Evolutionary conservation across 306 rosid species (phyloP).

Genomic region (Casuarina equisetifolia): DNA sequence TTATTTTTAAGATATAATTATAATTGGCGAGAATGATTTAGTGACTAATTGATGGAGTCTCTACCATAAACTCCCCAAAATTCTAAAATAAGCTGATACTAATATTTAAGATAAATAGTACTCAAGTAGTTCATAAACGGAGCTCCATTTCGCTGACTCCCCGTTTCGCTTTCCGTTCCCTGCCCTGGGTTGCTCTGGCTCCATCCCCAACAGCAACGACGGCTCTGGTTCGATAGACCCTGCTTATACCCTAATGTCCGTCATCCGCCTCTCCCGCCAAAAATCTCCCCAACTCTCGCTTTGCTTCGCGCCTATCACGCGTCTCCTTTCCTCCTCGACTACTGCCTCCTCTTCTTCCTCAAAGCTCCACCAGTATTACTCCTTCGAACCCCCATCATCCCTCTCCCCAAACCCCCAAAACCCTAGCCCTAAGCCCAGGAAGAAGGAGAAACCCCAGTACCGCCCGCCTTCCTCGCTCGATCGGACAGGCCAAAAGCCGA

Average conservation of each 20-base stretch:
- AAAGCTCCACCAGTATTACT: slow-evolving; percentile 67
- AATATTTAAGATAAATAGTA: too few relatives aligned
- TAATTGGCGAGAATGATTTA: too few relatives aligned
- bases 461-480: slow-evolving; percentile 78
- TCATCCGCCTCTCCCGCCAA: slow-evolving; percentile 56
- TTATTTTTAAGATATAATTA: too few relatives aligned
- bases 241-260: slow-evolving; percentile 58
- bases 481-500: slow-evolving; percentile 49
- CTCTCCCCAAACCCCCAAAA: slow-evolving; percentile 44
- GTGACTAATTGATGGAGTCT: too few relatives aligned
- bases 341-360: slow-evolving; percentile 26
- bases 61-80: too few relatives aligned
- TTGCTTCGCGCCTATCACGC: slow-evolving; percentile 38
- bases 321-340: slow-evolving; percentile 50
- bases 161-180: neutral
- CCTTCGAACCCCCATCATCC: slow-evolving; percentile 57
- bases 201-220: neutral
- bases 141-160: neutral
- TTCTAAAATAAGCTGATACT: neutral
- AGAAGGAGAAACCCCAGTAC: slow-evolving; percentile 55
- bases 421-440: slow-evolving; percentile 34
- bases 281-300: slow-evolving; percentile 24
- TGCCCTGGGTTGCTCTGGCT: neutral
- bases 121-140: neutral
- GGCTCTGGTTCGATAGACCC: neutral